Evolutionary conservation across 2,329 filamentous ascomycete species (phyloP).

Genomic region (Paecilomyces fulvus): DNA sequence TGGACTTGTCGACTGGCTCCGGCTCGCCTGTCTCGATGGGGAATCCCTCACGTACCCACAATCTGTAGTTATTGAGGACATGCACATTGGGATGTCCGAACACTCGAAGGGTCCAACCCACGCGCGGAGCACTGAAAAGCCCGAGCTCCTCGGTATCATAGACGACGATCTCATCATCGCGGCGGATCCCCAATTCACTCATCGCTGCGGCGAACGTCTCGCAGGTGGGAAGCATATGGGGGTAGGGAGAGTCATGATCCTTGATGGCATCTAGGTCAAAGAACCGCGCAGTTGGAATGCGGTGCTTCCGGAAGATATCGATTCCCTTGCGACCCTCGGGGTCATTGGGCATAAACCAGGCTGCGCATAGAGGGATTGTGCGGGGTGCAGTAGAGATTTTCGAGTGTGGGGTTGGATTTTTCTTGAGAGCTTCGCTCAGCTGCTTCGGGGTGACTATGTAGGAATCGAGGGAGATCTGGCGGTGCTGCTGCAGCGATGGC

Average conservation of each 20-base stretch:
- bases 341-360: slow-evolving; percentile 96
- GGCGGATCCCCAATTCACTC: slow-evolving; percentile 76
- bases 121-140: slow-evolving; percentile 87
- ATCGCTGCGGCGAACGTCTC: slow-evolving; percentile 79
- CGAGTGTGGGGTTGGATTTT: slow-evolving; percentile 60
- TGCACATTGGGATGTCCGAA: slow-evolving; percentile 88
- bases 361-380: slow-evolving; percentile 80
- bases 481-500: slow-evolving; percentile 23
- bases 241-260: slow-evolving; percentile 79
- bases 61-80: slow-evolving; percentile 87
- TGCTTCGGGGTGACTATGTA: slow-evolving; percentile 83
- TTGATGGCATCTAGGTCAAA: slow-evolving; percentile 93
- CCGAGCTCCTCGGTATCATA: slow-evolving; percentile 89
- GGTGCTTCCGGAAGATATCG: slow-evolving; percentile 69
- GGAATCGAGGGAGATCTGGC: slow-evolving; percentile 54
- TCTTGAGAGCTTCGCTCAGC: slow-evolving; percentile 70
- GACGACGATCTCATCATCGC: slow-evolving; percentile 84
- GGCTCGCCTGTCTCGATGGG: slow-evolving; percentile 67
- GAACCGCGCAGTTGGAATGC: slow-evolving; percentile 85
- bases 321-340: slow-evolving; percentile 63
- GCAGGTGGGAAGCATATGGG: slow-evolving; percentile 86
- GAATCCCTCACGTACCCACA: slow-evolving; percentile 80
- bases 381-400: slow-evolving; percentile 73
- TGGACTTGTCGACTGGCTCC: slow-evolving; percentile 30
- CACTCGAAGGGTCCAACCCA: slow-evolving; percentile 83